A percentile compares a stretch with the other conserved stretches of the same genome.
These are phyloP conservation scores for Pseudonitzschia multiseries DNA, from an alignment of 108 stramenopile genomes.

Conservation along the genomic window DNA sequence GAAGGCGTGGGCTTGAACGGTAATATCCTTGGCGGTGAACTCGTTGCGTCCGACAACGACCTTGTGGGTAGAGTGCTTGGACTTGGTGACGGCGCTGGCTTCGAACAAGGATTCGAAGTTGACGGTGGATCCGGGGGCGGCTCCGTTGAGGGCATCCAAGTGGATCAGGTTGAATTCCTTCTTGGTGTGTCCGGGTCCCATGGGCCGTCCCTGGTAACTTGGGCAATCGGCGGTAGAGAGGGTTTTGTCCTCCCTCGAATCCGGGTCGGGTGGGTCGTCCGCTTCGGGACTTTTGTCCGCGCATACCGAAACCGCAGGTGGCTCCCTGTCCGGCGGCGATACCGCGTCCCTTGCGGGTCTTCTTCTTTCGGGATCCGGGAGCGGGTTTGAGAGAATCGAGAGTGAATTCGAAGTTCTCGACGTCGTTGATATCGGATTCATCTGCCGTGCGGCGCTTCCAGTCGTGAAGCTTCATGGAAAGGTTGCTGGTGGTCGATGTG, in stretches of 20 bases:
- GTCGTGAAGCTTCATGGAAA: constrained; percentile 92
- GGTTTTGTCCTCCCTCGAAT: constrained; percentile 96
- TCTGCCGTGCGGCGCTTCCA: constrained; percentile 92
- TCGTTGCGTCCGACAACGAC: constrained; percentile 84
- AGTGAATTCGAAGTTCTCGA: constrained; percentile 71
- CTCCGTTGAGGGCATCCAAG: constrained; percentile 79
- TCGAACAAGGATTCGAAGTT: constrained; percentile 81
- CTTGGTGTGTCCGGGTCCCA: constrained; percentile 92
- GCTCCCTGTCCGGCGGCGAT: constrained; percentile 97
- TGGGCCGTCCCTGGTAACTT: constrained; percentile 91
- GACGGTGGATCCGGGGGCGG: constrained; percentile 69
- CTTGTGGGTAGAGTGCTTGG: constrained; percentile 88
- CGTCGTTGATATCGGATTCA: constrained; percentile 72
- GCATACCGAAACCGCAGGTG: constrained; percentile 96
- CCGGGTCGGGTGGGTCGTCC: constrained; percentile 89
- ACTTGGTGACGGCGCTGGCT: constrained; percentile 75
- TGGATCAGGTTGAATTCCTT: constrained; percentile 93
- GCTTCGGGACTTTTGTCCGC: constrained; percentile 93
- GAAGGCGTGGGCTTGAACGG: constrained; percentile 97
- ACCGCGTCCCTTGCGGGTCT: constrained; percentile 94
- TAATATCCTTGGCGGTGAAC: constrained; percentile 84
- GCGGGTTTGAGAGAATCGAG: constrained; percentile 74
- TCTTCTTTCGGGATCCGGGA: constrained; percentile 80
- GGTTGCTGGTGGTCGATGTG: constrained; percentile 14
- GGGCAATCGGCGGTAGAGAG: constrained; percentile 93